Evolutionary conservation across 345 rosid genomes (phyloP), one percentile per base, ranked within the genome.

Genomic region (Anacardium occidentale): DNA sequence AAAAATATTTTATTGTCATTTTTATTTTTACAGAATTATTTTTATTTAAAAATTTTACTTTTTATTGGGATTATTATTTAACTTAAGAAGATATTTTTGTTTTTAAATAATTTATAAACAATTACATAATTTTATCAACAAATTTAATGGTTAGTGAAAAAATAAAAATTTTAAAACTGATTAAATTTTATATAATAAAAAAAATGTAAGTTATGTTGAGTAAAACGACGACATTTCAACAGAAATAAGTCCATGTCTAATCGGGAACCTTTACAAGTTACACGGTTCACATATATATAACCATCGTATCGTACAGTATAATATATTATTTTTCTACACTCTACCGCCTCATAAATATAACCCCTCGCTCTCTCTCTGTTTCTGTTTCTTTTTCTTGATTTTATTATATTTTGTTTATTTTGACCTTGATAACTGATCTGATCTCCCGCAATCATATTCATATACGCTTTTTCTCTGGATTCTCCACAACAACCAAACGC

Each of bases 401-500:
- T 47, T 47, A n/a, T n/a, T 29, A 34, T 54, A 20, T 29, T 29
- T 29, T 29, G 21, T 32, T 2, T 11, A 68, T n/a, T 54, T 37
- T 70, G 57, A 51, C 34, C 75, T 68, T 42, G 45, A 14, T 53
- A 75, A 74, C 78, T 71, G 75, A 70, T 78, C 78, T 71, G 75
- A 70, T 78, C 75, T 75, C 34, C 80, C 78, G 73, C 74, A 78
- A 80, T 78, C 80, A 59, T 66, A 64, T 75, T 78, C 80, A 59
- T 62, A 64, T 75, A 71, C 40, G 61, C 66, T 68, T 48, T 73
- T 29, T 29, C 32, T 29, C 32, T 29, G 2, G 32, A 29, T 29
- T 70, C 66, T 69, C 74, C 24, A 51, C 64, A 47, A 50, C 62
- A 75, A 57, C 75, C 74, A 37, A 37, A 37, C 42, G 9, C 77